phyloP scores from a whole-genome alignment of 176 grass and related monocot genomes.

The Phoenix roebelenii region DNA sequence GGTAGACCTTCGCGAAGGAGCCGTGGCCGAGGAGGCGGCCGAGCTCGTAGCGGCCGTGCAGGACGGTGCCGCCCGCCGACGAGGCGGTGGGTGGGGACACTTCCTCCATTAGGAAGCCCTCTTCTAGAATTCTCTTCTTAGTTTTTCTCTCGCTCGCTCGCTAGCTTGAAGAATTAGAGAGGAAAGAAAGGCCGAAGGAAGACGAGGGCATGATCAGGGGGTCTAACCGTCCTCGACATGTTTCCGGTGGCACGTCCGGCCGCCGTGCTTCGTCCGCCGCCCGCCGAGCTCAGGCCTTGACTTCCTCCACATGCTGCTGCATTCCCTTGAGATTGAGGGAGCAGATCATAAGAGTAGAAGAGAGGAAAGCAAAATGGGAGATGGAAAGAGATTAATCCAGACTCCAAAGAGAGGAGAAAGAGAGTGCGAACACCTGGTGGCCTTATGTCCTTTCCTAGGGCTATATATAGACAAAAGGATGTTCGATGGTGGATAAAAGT shows the following conservation, averaged over 20 bases:
- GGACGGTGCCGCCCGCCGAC: constrained; percentile 3
- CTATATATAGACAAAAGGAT: too few relatives aligned
- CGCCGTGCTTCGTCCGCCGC: neutral
- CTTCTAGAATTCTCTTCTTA: too few relatives aligned
- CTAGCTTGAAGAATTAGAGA: too few relatives aligned
- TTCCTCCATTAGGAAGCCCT: constrained; percentile 1
- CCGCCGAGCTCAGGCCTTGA: constrained; percentile 1
- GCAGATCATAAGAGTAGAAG: too few relatives aligned
- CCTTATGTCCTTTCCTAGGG: too few relatives aligned
- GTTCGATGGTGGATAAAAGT: too few relatives aligned
- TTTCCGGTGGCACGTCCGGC: constrained; percentile 17
- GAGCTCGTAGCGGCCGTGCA: constrained; percentile 9
- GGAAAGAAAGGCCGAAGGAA: neutral
- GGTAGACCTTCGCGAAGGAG: constrained; percentile 15
- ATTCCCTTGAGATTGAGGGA: neutral
- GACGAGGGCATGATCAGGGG: neutral
- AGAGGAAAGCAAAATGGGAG: too few relatives aligned
- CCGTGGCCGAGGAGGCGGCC: constrained; percentile 11
- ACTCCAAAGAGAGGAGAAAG: too few relatives aligned
- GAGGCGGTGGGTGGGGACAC: constrained; percentile 6
- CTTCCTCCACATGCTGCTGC: constrained; percentile 3
- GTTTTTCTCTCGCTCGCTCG: too few relatives aligned
- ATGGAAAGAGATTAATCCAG: too few relatives aligned
- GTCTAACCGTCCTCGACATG: constrained; percentile 19
- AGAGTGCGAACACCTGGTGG: too few relatives aligned